Evolutionary conservation across 2,329 filamentous ascomycete species (phyloP), one percentile per base, ranked within the genome.

Genomic region (Penicillium verrucosum): DNA sequence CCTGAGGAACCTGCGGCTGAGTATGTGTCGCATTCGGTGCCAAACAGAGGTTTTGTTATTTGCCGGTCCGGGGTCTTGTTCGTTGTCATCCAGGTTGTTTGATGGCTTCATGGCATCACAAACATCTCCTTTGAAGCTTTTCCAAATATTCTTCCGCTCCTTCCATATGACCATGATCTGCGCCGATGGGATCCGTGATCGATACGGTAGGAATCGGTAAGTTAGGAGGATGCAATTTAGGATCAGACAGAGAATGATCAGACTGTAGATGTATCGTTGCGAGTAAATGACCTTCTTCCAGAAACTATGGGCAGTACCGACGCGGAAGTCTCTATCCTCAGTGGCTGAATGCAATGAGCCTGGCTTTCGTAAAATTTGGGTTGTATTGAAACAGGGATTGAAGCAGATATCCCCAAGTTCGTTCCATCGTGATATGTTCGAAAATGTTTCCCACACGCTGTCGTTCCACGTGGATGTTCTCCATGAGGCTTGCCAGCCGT

Each of bases 351-450:
- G 48, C 12, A 72, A 56, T 0, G 60, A 57, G 2, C 53, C 54
- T 21, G 52, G 38, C 36, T 69, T 58, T 11, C 70, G 66, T 10
- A 72, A 56, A 10, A 67, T 57, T 38, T 72, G 69, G 2, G 46
- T 65, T 1, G 66, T 59, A 32, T 70, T 70, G 54, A 72, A 71
- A 41, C 70, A 72, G 3, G 70, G 69, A n/a, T 72, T 69, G 47
- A 60, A 71, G 56, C 70, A 72, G 9, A 69, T 59, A n/a, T 68
- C 63, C 12, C 63, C 62, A 0, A 71, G 44, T 5, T 65, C 57
- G 4, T 54, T 49, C 56, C 63, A 68, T 9, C 30, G 45, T 2
- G 62, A 57, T 4, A 38, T 38, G 29, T 70, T 68, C 0, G 59
- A 61, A 42, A 72, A 72, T 9, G 63, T 64, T 2, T 23, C 25